Evolutionary conservation across 2,329 filamentous ascomycete genomes (phyloP).

Genomic region (Arthrobotrys iridis): DNA sequence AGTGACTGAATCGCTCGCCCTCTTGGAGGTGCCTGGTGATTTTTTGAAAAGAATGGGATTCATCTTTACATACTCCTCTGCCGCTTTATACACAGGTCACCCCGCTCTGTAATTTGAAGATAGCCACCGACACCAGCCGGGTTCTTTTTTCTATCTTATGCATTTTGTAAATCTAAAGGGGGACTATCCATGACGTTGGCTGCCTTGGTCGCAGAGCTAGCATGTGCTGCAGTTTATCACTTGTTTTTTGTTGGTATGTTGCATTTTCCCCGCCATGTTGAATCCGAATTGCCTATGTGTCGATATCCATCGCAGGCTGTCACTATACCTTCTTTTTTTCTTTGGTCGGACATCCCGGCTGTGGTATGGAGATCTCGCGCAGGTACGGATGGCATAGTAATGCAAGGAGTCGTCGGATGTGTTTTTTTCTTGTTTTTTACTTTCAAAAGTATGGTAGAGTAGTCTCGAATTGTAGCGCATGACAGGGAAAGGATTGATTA

Average conservation of each 20-base stretch:
- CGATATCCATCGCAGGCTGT: no score
- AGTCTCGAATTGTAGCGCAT: no score
- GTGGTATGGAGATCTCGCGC: constrained; percentile 24
- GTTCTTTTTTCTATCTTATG: not conserved
- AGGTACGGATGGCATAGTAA: not conserved
- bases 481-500: no score
- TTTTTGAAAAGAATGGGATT: not conserved
- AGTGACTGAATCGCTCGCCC: constrained; percentile 13
- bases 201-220: constrained; percentile 23
- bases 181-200: constrained; percentile 6
- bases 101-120: not conserved
- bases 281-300: no score
- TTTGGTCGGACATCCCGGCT: not conserved
- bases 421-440: not conserved
- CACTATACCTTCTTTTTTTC: not conserved
- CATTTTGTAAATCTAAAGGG: not conserved
- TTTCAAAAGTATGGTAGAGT: not conserved
- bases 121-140: not conserved
- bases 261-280: constrained; percentile 23
- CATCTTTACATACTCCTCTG: not conserved
- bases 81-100: not conserved
- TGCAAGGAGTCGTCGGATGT: constrained; percentile 5
- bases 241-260: constrained; percentile 48
- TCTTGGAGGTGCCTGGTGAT: constrained; percentile 35
- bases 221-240: constrained; percentile 9